A percentile compares a stretch with the other conserved stretches of the same genome.
Evolutionary conservation across 495 filamentous ascomycete species (phyloP).

Genomic region (Trichoderma parareesei): DNA sequence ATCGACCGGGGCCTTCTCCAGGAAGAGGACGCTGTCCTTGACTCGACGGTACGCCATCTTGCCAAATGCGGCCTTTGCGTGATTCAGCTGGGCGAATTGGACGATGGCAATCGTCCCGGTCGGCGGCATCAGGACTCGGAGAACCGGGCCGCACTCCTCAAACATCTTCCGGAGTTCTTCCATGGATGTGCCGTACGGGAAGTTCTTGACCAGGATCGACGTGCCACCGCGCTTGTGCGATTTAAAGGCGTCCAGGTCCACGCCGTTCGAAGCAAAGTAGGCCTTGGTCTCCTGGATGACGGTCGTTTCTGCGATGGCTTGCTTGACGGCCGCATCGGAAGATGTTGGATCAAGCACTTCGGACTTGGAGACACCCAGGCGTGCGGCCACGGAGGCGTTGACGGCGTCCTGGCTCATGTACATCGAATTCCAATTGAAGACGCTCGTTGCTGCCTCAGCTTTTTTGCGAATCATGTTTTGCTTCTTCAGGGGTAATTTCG

Average conservation of each 20-base stretch:
- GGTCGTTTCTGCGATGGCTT: conserved; percentile 93
- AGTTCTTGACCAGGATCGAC: conserved; percentile 90
- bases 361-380: conserved; percentile 79
- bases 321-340: conserved; percentile 86
- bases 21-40: conserved; percentile 82
- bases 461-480: conserved; percentile 83
- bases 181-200: conserved; percentile 67
- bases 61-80: conserved; percentile 73
- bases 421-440: conserved; percentile 94
- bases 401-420: conserved; percentile 98
- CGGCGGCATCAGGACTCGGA: conserved; percentile 80
- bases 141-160: conserved; percentile 64
- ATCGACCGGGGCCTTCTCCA: conserved; percentile 87
- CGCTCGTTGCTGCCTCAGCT: conserved; percentile 60
- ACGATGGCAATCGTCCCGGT: conserved; percentile 88
- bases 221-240: conserved; percentile 73
- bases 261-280: conserved; percentile 78
- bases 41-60: conserved; percentile 80
- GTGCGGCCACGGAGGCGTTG: conserved; percentile 79
- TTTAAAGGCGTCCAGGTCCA: conserved; percentile 88
- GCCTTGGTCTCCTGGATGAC: conserved; percentile 92
- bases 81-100: conserved; percentile 67
- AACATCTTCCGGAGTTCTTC: conserved; percentile 60
- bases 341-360: conserved; percentile 91
- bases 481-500: conserved; percentile 87